These are phyloP conservation scores for Pichia eremophila DNA, from an alignment of 805 yeast genomes.

Conservation along the genomic window DNA sequence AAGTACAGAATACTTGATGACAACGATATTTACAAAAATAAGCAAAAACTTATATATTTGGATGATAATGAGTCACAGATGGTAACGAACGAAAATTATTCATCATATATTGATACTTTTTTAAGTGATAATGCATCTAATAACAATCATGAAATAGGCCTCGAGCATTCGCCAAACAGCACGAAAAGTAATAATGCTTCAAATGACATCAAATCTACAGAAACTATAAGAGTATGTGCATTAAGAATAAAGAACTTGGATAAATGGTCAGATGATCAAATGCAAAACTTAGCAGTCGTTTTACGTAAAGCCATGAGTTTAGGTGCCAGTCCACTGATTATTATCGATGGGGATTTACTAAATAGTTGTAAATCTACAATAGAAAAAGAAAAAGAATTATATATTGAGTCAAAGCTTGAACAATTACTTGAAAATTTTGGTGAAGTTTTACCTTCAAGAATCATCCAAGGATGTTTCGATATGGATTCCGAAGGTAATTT, in stretches of 20 bases:
- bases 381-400: slow-evolving; percentile 9
- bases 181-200: background rate
- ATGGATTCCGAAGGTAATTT: slow-evolving; percentile 12
- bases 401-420: slow-evolving; percentile 11
- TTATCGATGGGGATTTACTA: slow-evolving; percentile 34
- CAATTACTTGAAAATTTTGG: slow-evolving; percentile 1
- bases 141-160: background rate
- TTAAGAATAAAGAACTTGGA: slow-evolving; percentile 40
- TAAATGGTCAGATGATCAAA: slow-evolving; percentile 3
- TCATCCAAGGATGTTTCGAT: slow-evolving; percentile 31
- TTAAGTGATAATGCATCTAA: slow-evolving; percentile 15
- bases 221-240: slow-evolving; percentile 44
- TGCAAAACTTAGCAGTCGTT: slow-evolving; percentile 4
- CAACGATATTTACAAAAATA: slow-evolving; percentile 24
- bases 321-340: slow-evolving; percentile 68
- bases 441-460: slow-evolving; percentile 12
- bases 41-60: slow-evolving; percentile 9
- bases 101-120: slow-evolving; percentile 24
- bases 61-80: background rate
- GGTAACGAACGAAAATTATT: slow-evolving; percentile 23
- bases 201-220: slow-evolving; percentile 23
- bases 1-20: slow-evolving; percentile 48
- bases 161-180: too few relatives aligned
- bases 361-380: slow-evolving; percentile 15
- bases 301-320: slow-evolving; percentile 8